Evolutionary conservation across 768 basidiomycete genomes (phyloP), one percentile per base, ranked within the genome.

Genomic region (Jaapia argillacea): DNA sequence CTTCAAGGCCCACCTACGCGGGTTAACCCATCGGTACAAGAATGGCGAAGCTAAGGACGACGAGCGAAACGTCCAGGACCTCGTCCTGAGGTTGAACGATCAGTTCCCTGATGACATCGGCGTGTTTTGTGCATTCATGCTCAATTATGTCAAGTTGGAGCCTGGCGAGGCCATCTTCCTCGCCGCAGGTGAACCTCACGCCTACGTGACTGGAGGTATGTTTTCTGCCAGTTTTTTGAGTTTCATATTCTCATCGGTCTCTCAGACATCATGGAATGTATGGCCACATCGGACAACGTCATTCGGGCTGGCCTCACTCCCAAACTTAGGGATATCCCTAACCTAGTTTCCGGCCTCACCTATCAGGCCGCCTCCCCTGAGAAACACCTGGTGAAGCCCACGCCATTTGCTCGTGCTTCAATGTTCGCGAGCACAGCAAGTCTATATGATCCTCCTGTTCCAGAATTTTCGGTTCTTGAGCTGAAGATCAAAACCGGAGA

Each of bases 261-360:
- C 41, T 31, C 31, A 94, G 94, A 99, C 57, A 93, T 93, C 61
- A 90, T 98, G 57, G 96, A 98, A 58, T 94, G 91, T 67, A 98
- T 98, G 93, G 94, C 94, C 21, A 93, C 93, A 48, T 93, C 90
- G 0, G 96, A 99, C 67, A 98, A 98, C 60, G 96, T 99, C 61
- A 93, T 99, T 50, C 88, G 96, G 24, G 96, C 96, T 5, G 96
- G 96, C 12, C 79, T 99, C 31, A 99, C 96, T 0, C 94, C 96
- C 2, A 99, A 99, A 64, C 74, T 89, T 24, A 82, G 96, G 42
- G 96, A 99, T 59, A 81, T 99, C 26, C 79, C 81, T 6, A 97
- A 94, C 50, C 79, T 99, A 35, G 71, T 96, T 46, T 69, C 76
- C 3, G 84, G 85, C 49, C 74, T 98, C 46, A 97, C 92, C 6